phyloP scores from a whole-genome alignment of 208 protist species.

The Wallacemonas rigidus region DNA sequence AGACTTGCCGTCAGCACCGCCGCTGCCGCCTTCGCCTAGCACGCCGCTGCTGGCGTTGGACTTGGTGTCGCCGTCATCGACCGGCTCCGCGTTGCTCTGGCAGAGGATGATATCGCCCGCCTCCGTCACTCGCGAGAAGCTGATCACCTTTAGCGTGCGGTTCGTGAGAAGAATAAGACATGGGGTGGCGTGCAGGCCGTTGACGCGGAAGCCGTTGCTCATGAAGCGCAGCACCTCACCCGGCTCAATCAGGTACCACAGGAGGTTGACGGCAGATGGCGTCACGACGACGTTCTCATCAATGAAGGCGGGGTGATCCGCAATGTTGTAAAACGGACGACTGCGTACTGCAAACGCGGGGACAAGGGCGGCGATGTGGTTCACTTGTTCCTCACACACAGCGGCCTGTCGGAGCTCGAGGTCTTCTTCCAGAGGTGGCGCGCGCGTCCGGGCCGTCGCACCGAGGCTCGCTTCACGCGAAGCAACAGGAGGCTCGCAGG shows the following conservation, averaged over 20 bases:
- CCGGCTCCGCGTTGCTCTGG: conserved; percentile 33
- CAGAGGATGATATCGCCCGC: conserved; percentile 86
- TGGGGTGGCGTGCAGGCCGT: conserved; percentile 82
- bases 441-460: conserved; percentile 12
- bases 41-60: conserved; percentile 3
- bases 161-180: conserved; percentile 85
- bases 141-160: conserved; percentile 61
- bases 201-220: conserved; percentile 87
- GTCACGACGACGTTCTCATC: conserved; percentile 48
- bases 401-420: conserved; percentile 41
- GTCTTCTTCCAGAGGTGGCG: conserved; percentile 15
- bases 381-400: conserved; percentile 67
- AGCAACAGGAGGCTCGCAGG: neutral
- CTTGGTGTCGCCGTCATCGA: conserved; percentile 15
- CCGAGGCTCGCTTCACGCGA: neutral
- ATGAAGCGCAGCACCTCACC: conserved; percentile 81
- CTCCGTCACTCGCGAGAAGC: conserved; percentile 74
- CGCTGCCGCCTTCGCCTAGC: neutral
- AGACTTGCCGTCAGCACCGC: neutral
- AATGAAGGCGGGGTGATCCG: conserved; percentile 44
- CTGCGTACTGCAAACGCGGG: conserved; percentile 60
- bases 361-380: conserved; percentile 65
- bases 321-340: conserved; percentile 39
- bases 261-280: conserved; percentile 65
- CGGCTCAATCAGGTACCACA: conserved; percentile 72